Evolutionary conservation across 2,329 filamentous ascomycete species (phyloP), one percentile per base, ranked within the genome.

Genomic region (Aspergillus aculeatinus): DNA sequence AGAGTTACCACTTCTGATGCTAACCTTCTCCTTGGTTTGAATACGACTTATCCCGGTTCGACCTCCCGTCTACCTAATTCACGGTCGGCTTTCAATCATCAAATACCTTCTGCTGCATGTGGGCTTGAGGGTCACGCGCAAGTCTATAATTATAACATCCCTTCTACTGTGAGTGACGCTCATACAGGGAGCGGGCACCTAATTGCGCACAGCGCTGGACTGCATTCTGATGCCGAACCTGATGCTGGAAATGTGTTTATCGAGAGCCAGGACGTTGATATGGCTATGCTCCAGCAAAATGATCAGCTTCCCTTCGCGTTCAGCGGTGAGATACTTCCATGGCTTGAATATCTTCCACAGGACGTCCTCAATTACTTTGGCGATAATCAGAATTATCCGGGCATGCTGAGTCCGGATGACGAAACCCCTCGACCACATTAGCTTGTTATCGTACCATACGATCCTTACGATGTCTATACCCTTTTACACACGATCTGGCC

Each of bases 211-310:
- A 58, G 60, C 35, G 27, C 57, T 6, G 64, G 68, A 49, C 50
- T 68, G 19, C 68, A 68, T n/a, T 54, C 66, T 3, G 52, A 55
- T 42, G 56, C 67, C 6, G 63, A 63, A 16, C 47, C 68, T 6
- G 59, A 68, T 12, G 63, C 62, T 14, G 67, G 67, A 5, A 63
- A 71, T 51, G 88, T 92, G 76, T 87, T 89, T 62, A 90, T 93
- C 65, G 87, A 91, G 70, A 89, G 86, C 61, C 89, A 91, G 63
- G 89, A 93, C 64, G 86, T 94, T 35, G 89, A 93, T 64, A 89
- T 93, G 80, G 85, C 84, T 25, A 79, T 85, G 4, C 76, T 92
- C 19, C 75, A 78, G 7, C 70, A 76, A 54, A 74, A 76, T 39
- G 70, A 73, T 44, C 68, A 72, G 2, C 73, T 77, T 49, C 76